Evolutionary conservation across 2,329 filamentous ascomycete genomes (phyloP).

Genomic region (Exserohilum rostratum): DNA sequence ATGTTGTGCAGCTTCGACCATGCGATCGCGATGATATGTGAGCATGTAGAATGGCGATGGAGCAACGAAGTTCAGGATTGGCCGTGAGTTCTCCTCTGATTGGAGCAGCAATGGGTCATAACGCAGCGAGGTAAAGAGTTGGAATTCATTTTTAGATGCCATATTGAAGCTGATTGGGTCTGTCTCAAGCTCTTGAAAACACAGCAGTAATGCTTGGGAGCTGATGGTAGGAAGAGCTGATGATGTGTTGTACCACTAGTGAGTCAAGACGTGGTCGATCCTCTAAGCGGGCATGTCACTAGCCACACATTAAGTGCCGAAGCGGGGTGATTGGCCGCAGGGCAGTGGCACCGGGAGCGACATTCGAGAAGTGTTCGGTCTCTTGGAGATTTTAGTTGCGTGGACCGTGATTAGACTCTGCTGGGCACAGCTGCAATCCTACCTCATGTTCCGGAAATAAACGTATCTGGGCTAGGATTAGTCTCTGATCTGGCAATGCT

Average conservation of each 20-base stretch:
- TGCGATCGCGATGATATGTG: conserved; percentile 75
- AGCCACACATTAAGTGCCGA: background rate
- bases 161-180: conserved; percentile 13
- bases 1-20: conserved; percentile 65
- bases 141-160: conserved; percentile 35
- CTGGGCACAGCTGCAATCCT: background rate
- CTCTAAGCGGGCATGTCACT: background rate
- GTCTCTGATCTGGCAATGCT: background rate
- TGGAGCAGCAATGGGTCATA: conserved; percentile 47
- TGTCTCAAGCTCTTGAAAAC: background rate
- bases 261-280: background rate
- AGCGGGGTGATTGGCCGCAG: background rate
- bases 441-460: no score
- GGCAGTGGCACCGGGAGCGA: background rate
- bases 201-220: background rate
- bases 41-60: conserved; percentile 78
- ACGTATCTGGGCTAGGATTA: no score
- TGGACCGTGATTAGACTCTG: no score
- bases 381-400: background rate
- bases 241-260: background rate
- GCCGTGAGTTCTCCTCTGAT: conserved; percentile 53
- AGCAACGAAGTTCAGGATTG: conserved; percentile 54
- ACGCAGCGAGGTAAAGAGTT: conserved; percentile 49
- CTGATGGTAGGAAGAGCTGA: background rate
- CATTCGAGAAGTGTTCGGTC: background rate